phyloP scores from a whole-genome alignment of 768 basidiomycete species.

The Rhodotorula toruloides region DNA sequence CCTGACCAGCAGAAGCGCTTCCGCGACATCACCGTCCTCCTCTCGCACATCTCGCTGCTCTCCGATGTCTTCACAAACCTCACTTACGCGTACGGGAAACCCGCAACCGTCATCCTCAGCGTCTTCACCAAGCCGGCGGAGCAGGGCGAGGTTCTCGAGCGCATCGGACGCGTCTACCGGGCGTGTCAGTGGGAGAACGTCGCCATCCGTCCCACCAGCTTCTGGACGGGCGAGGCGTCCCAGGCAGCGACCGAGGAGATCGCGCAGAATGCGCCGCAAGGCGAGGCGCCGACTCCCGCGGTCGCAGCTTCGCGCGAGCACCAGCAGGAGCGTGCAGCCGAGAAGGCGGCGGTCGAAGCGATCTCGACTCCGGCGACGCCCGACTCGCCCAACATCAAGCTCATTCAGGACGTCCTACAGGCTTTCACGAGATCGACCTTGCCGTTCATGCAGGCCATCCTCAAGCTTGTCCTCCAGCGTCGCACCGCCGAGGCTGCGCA shows the following conservation, averaged over 20 bases:
- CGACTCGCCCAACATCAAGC: slow-evolving; percentile 58
- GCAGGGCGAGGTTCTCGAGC: slow-evolving; percentile 60
- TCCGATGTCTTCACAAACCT: slow-evolving; percentile 81
- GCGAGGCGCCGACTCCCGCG: background rate
- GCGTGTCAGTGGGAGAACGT: slow-evolving; percentile 83
- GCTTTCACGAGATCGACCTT: slow-evolving; percentile 68
- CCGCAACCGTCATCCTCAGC: slow-evolving; percentile 67
- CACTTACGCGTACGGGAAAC: slow-evolving; percentile 72
- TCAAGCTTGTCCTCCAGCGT: slow-evolving; percentile 73
- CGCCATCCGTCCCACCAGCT: slow-evolving; percentile 55
- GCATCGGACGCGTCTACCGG: slow-evolving; percentile 75
- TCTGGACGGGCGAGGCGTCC: slow-evolving; percentile 45
- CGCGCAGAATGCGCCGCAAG: slow-evolving; percentile 1
- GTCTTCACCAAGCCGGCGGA: slow-evolving; percentile 60
- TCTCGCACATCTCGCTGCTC: slow-evolving; percentile 73
- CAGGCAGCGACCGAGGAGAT: slow-evolving; percentile 52
- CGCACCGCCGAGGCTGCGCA: slow-evolving; percentile 63
- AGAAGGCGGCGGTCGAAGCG: slow-evolving; percentile 26
- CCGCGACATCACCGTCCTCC: slow-evolving; percentile 65
- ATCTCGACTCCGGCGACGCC: slow-evolving; percentile 28
- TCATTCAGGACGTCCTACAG: slow-evolving; percentile 71
- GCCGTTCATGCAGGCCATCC: slow-evolving; percentile 80
- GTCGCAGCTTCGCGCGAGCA: slow-evolving; percentile 6
- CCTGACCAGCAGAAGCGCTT: slow-evolving; percentile 60
- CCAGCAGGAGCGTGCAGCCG: slow-evolving; percentile 23